Evolutionary conservation across 2,329 filamentous ascomycete genomes (phyloP).

Genomic region (Massarina eburnea): DNA sequence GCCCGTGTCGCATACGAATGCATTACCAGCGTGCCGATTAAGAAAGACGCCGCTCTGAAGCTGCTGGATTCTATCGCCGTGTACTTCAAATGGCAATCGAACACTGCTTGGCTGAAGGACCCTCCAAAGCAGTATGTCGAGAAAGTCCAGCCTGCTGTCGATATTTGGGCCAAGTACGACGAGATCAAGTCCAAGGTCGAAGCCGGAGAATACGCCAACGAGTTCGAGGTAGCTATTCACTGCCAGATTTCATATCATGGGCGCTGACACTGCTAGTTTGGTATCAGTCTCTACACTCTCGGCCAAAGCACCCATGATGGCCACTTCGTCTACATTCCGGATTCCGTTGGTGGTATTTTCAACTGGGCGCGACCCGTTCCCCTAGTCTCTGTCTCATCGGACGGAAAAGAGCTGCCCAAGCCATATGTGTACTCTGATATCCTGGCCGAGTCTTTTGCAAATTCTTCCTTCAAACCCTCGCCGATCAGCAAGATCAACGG

Average conservation of each 20-base stretch:
- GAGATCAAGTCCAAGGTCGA: conserved; percentile 43
- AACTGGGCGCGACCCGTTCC: conserved; percentile 51
- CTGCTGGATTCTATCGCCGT: conserved; percentile 48
- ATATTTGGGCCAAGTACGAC: conserved; percentile 44
- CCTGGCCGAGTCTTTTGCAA: conserved; percentile 43
- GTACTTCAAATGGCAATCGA: conserved; percentile 52
- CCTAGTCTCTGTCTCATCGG: conserved; percentile 62
- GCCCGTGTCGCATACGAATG: conserved; percentile 51
- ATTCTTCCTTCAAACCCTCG: conserved; percentile 48
- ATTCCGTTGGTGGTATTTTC: conserved; percentile 56
- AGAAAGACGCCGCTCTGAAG: conserved; percentile 43
- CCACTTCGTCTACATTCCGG: conserved; percentile 61
- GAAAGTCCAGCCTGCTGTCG: conserved; percentile 48
- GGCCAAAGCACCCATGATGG: conserved; percentile 63
- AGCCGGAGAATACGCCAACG: conserved; percentile 41
- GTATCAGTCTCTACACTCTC: conserved; percentile 39
- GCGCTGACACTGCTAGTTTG: conserved; percentile 26
- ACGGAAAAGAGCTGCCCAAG: conserved; percentile 54
- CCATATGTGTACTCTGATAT: conserved; percentile 58
- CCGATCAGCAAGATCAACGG: conserved; percentile 60
- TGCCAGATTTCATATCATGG: too few species aligned
- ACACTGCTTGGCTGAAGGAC: conserved; percentile 47
- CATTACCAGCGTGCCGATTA: conserved; percentile 49
- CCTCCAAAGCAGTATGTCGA: conserved; percentile 50
- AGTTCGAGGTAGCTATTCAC: conserved; percentile 39